These are phyloP conservation scores for Wickerhamiella allomyrinae DNA, from an alignment of 805 yeast species.

Conservation along the genomic window DNA sequence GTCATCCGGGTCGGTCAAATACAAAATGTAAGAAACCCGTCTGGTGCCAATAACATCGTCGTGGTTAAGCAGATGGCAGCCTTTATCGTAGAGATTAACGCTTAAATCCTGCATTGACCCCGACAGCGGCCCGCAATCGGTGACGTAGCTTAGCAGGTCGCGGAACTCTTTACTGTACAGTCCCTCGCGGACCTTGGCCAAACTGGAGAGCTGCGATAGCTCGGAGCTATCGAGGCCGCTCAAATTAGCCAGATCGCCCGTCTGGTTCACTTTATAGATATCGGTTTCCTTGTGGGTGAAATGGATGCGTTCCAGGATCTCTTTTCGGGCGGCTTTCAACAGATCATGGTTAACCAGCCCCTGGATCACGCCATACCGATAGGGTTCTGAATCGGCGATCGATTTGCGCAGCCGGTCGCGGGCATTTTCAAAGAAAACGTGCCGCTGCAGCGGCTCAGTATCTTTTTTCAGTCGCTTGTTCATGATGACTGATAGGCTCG, in stretches of 20 bases:
- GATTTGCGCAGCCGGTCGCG: conserved; percentile 7
- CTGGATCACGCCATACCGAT: conserved; percentile 75
- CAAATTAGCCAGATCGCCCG: conserved; percentile 81
- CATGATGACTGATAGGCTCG: too few relatives aligned
- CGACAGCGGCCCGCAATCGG: conserved; percentile 78
- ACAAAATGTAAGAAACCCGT: conserved; percentile 81
- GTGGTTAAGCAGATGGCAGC: conserved; percentile 88
- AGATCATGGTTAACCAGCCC: conserved; percentile 63
- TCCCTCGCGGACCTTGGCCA: conserved; percentile 70
- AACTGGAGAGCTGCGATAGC: conserved; percentile 52
- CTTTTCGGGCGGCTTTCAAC: conserved; percentile 66
- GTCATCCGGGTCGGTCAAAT: conserved; percentile 83
- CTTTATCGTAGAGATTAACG: conserved; percentile 77
- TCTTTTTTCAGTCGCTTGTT: neutral
- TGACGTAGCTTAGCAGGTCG: conserved; percentile 57
- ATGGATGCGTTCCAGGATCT: conserved; percentile 67
- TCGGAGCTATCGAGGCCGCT: conserved; percentile 74
- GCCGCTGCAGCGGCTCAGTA: conserved; percentile 7
- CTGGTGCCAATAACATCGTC: conserved; percentile 97
- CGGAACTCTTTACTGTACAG: conserved; percentile 78
- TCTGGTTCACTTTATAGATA: conserved; percentile 75
- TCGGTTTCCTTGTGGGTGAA: conserved; percentile 95
- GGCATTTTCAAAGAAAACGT: conserved; percentile 7
- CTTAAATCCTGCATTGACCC: conserved; percentile 90
- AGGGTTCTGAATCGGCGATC: conserved; percentile 57